Base-by-base conservation (phyloP, 306 rosid genomes). In the Herpetospermum pedunculosum region DNA sequence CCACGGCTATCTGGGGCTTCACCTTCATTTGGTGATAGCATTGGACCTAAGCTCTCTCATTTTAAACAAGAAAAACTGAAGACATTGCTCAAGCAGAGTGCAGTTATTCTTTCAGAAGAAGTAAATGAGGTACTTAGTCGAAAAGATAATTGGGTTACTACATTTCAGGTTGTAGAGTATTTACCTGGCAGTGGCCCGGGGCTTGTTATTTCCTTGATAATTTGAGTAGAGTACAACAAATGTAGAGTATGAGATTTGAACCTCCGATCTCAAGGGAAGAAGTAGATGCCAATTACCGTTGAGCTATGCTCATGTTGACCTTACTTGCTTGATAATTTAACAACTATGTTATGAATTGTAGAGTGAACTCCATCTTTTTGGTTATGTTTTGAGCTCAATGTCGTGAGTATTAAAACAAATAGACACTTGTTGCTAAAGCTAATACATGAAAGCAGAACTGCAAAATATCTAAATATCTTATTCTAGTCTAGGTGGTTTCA, bases 101-200 rank as follows among this genome's bases (percentile, higher is more conserved):
- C 67, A 32, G 44, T 19, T 73, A 28, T 80, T 80, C 96, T 93
- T 84, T 82, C 97, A 6, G 79, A 88, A 44, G 97, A 93, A 86
- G 96, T 84, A 62, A 84, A 91, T 29, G 94, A 93, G 98, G 97
- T 93, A 87, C 72, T 50, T 70, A 55, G 72, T 69, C 73, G 78
- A 43, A 54, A 53, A 26, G 25, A 29, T 34, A n/a, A 35, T 9
- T 53, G 59, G 59, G 65, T 15, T 28, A 43, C 74, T 44, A 28
- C 38, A 16, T 70, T 9, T 43, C 19, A 14, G 54, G 55, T 46
- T 37, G 21, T 43, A 3, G 37, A 69, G 55, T 28, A 13, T 73
- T 73, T 44, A 48, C 11, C 44, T 18, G 26, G 15, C 71, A 10
- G 50, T 32, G 2, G 26, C 14, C n/a, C 10, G 0, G 2, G 14